These are phyloP conservation scores for Macrolepiota albuminosa DNA, from an alignment of 768 basidiomycete genomes.

Conservation along the genomic window DNA sequence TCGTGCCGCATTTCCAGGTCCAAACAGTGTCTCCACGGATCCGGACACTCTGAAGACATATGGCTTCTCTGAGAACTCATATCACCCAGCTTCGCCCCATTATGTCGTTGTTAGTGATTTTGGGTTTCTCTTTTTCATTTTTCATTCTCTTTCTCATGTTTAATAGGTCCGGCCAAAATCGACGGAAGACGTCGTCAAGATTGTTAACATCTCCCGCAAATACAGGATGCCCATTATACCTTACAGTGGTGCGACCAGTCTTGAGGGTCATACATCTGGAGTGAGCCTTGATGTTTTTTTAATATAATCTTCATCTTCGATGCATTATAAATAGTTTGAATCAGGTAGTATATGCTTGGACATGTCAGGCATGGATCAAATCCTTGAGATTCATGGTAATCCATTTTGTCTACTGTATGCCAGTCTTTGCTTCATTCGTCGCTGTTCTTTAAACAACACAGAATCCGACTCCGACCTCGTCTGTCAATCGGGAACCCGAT, in stretches of 20 bases:
- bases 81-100: slow-evolving; percentile 56
- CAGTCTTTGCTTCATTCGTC: neutral
- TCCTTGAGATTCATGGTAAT: slow-evolving; percentile 69
- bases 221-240: slow-evolving; percentile 74
- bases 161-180: slow-evolving; percentile 50
- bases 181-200: slow-evolving; percentile 79
- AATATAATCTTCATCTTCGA: neutral
- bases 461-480: slow-evolving; percentile 70
- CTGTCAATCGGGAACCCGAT: slow-evolving; percentile 72
- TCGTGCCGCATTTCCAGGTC: slow-evolving; percentile 36
- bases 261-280: slow-evolving; percentile 84
- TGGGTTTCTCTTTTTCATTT: neutral
- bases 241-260: slow-evolving; percentile 80
- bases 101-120: slow-evolving; percentile 37
- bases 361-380: slow-evolving; percentile 77
- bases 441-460: slow-evolving; percentile 19
- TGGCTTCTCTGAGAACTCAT: slow-evolving; percentile 68
- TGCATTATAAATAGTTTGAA: slow-evolving; percentile 1
- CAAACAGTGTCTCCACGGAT: slow-evolving; percentile 47
- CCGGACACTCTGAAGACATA: slow-evolving; percentile 45
- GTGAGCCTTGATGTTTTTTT: slow-evolving; percentile 31
- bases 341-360: slow-evolving; percentile 78
- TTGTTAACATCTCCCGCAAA: slow-evolving; percentile 72
- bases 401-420: neutral
- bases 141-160: slow-evolving; percentile 10